Evolutionary conservation across 169 alveolate genomes (phyloP), one percentile per base, ranked within the genome.

Genomic region (Cryptosporidium tyzzeri): DNA sequence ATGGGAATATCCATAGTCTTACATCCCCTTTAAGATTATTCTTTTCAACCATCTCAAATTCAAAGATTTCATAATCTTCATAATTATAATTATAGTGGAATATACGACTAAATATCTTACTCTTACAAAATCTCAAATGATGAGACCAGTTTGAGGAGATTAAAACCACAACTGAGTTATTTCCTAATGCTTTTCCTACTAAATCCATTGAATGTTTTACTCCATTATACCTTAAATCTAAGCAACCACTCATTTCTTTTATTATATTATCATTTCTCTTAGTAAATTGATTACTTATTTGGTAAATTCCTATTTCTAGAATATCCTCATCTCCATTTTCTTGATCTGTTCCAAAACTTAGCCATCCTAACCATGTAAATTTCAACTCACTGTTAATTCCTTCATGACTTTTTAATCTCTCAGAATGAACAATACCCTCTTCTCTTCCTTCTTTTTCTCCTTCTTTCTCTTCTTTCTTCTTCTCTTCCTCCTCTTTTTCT

Each of bases 281-380:
- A 23, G 51, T 41, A 39, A 62, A 44, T 18, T 59, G 75, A 39
- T 44, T 80, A 5, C 75, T 53, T 23, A 80, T 62, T 62, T 35
- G 89, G 21, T 62, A 80, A 23, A 80, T 45, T 6, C 89, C 89
- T 26, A 80, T 67, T 8, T 37, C 69, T 21, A 80, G 18, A 65
- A 51, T 16, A 14, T 44, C 48, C 18, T 16, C 51, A 6, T 44
- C 39, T 12, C 9, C 55, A 39, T 31, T 35, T 14, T 53, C 51
- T 41, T 58, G 31, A 23, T 51, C 29, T 29, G 18, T 26, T 0
- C 41, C 59, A 12, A 80, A 62, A 53, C 67, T 44, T 26, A 80
- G 5, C 89, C 89, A 80, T n/a, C 89, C 89, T 18, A 80, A 29
- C 89, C 89, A 80, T 9, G 65, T 21, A 12, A 62, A 80, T 41